Conservation (phyloP, 1,139 yeast genomes). For the Yamadazyma diospyri region DNA sequence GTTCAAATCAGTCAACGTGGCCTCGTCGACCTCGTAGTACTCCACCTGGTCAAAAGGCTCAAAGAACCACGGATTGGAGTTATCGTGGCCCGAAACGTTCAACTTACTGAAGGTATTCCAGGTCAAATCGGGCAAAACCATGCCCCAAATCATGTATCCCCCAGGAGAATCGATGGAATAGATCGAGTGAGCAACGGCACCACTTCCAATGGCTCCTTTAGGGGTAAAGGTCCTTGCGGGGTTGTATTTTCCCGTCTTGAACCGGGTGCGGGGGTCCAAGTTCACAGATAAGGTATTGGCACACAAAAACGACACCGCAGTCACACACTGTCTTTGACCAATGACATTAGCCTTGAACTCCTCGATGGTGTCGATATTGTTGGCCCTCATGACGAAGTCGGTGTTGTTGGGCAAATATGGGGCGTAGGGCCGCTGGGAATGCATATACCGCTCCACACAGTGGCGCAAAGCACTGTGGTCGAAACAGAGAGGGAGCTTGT, state of each 20-base stretch:
- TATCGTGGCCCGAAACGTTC: slow-evolving; percentile 12
- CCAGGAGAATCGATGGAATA: slow-evolving; percentile 39
- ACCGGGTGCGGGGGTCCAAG: slow-evolving; percentile 30
- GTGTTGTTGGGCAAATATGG: slow-evolving; percentile 32
- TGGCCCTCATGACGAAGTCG: slow-evolving; percentile 29
- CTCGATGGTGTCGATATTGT: slow-evolving; percentile 22
- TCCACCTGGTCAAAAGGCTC: slow-evolving; percentile 31
- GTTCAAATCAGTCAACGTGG: slow-evolving; percentile 21
- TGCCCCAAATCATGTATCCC: slow-evolving; percentile 39
- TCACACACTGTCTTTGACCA: slow-evolving; percentile 28
- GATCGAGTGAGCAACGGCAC: slow-evolving; percentile 31
- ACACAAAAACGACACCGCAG: slow-evolving; percentile 35
- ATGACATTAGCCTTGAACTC: slow-evolving; percentile 26
- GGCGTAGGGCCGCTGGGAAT: slow-evolving; percentile 35
- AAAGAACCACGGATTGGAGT: slow-evolving; percentile 32
- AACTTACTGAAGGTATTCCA: slow-evolving; percentile 34
- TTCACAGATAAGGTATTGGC: slow-evolving; percentile 32
- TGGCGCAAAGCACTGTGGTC: slow-evolving; percentile 28
- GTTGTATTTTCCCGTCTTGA: slow-evolving; percentile 31
- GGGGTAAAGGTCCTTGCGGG: slow-evolving; percentile 39
- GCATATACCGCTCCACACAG: slow-evolving; percentile 30
- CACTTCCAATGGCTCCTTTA: slow-evolving; percentile 32
- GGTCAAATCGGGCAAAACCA: slow-evolving; percentile 31
- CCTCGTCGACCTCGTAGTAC: slow-evolving; percentile 32
- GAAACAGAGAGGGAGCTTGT: slow-evolving; percentile 27